A percentile compares a stretch with the other conserved stretches of the same genome.
phyloP scores from a whole-genome alignment of 2,329 filamentous ascomycete species.

The Colletotrichum godetiae region DNA sequence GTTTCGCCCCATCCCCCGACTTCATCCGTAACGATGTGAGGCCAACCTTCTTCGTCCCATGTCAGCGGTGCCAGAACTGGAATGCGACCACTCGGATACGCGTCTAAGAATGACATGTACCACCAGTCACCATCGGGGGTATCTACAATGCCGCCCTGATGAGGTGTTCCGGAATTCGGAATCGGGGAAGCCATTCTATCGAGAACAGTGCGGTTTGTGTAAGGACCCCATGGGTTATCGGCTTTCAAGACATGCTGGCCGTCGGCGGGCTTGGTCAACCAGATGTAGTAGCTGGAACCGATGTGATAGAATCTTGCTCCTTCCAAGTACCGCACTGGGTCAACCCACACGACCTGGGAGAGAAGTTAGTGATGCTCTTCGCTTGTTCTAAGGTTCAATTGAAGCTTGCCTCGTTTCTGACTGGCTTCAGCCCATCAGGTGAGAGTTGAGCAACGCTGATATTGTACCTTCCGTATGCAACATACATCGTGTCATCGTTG shows the following conservation, averaged over 20 bases:
- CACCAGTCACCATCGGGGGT: conserved; percentile 65
- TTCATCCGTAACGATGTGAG: conserved; percentile 49
- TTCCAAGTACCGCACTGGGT: conserved; percentile 49
- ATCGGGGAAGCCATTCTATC: conserved; percentile 44
- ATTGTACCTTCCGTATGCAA: conserved; percentile 53
- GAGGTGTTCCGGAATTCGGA: conserved; percentile 54
- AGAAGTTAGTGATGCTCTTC: not conserved
- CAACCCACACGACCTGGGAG: conserved; percentile 14
- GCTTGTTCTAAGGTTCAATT: not conserved
- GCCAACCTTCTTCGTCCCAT: conserved; percentile 59
- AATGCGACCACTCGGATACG: conserved; percentile 66
- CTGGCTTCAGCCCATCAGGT: conserved; percentile 16
- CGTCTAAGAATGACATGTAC: conserved; percentile 66
- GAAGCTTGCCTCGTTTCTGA: conserved; percentile 1
- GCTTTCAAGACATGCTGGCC: conserved; percentile 59
- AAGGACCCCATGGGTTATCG: conserved; percentile 60
- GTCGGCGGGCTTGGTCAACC: conserved; percentile 55
- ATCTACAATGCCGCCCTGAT: conserved; percentile 67
- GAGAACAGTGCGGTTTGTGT: conserved; percentile 54
- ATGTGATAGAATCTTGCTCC: conserved; percentile 65
- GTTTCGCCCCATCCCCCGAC: conserved; percentile 56
- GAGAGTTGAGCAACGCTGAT: conserved; percentile 28
- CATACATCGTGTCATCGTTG: conserved; percentile 51
- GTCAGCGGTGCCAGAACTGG: conserved; percentile 66
- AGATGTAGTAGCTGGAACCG: conserved; percentile 64